Conservation (phyloP, 2,329 filamentous ascomycete genomes). For the Monosporascus cannonballus region DNA sequence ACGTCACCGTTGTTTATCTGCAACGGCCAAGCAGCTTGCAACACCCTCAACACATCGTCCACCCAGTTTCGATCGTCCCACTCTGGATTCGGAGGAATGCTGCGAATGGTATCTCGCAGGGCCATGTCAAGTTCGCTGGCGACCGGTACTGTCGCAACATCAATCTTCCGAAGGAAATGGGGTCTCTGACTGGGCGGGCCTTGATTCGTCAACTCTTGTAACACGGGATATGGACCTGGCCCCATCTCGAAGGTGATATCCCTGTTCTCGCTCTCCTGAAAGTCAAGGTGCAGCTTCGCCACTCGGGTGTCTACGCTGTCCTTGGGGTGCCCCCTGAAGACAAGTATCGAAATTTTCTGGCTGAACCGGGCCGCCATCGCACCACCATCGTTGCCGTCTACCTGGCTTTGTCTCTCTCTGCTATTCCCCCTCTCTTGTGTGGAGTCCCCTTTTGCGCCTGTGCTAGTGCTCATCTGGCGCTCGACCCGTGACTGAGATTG, state of each 20-base stretch:
- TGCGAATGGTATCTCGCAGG: slow-evolving; percentile 4
- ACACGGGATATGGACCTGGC: not conserved
- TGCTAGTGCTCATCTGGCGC: not conserved
- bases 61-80: slow-evolving; percentile 8
- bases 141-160: slow-evolving; percentile 5
- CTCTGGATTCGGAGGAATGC: slow-evolving; percentile 3
- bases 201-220: not conserved
- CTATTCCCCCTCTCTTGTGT: not conserved
- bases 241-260: not conserved
- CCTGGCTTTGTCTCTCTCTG: not conserved
- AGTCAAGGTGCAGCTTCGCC: not conserved
- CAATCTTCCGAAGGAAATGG: slow-evolving; percentile 1
- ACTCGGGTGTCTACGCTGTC: not conserved
- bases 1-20: not conserved
- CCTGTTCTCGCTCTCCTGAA: not conserved
- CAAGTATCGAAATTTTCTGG: not conserved
- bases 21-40: slow-evolving; percentile 4
- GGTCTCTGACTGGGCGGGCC: not conserved
- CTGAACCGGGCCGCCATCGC: not conserved
- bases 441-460: not conserved
- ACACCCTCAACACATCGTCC: slow-evolving; percentile 4
- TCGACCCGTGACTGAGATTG: not conserved
- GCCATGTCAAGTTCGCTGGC: slow-evolving; percentile 1
- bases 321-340: not conserved
- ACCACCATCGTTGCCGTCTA: not conserved